Base-by-base conservation (phyloP, 2,329 filamentous ascomycete genomes). In the Fusarium setosum region DNA sequence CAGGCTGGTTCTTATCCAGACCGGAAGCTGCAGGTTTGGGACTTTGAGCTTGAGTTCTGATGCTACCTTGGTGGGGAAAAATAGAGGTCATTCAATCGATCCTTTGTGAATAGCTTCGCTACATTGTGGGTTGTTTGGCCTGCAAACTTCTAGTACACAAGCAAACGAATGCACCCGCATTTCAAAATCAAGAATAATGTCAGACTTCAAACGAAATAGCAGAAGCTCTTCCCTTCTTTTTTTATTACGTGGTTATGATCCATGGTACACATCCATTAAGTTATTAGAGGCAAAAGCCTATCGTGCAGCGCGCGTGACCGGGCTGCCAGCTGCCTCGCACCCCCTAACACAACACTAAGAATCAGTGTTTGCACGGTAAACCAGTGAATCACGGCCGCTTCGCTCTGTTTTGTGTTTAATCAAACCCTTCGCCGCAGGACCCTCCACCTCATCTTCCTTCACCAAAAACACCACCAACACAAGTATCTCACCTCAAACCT, bases 11-110 rank as follows among this genome's bases (percentile, higher is more conserved):
- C 47, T 0, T 67, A 49, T 12, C 64, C 64, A 0, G 26, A 65
- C 4, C 47, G 64, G 3, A 68, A 68, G n/a, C 3, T 67, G 0
- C 60, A 67, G 29, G 60, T 67, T 1, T 67, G 64, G 64, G 64
- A 67, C 8, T 68, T 67, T 20, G 64, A 67, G 17, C 49, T 67
- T 8, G 64, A 12, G 17, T 47, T 47, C 32, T 47, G 44, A 47
- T 15, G n/a, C n/a, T n/a, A n/a, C n/a, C n/a, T n/a, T n/a, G 26
- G 26, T 9, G 26, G 6, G 6, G 26, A 29, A 9, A 29, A 8
- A 29, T 9, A 29, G 26, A 29, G 26, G 12, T 8, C 26, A 29
- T 29, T 9, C 26, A 8, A 29, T 8, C 26, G 12, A 12, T 29
- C 12, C 26, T 12, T 29, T 29, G 26, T 29, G 12, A 35, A 35